Base-by-base conservation (phyloP, 352 stramenopile species). In the Aphanomyces euteiches region DNA sequence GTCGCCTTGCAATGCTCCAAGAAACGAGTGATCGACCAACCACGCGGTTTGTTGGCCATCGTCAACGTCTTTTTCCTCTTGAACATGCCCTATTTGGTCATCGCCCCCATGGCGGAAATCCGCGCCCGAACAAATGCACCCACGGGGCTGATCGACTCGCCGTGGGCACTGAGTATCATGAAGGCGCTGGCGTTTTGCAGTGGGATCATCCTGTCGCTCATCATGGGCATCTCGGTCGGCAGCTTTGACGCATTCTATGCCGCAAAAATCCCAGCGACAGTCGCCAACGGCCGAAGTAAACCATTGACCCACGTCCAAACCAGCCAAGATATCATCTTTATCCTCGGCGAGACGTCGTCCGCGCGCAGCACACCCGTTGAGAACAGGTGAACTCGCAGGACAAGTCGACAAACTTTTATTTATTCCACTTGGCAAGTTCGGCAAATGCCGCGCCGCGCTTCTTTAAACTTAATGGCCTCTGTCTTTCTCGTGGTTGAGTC, bases 181-280 rank as follows among this genome's bases (percentile, higher is more conserved):
- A 50, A 50, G 43, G 43, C 43, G 10, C 17, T 50, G 43, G 2
- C 43, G 43, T 50, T 50, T 50, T 12, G 10, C 43, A 50, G 43
- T 2, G 28, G 28, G 10, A n/a, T n/a, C 54, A 17, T 17, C 37
- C 1, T 17, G 17, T 45, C 28, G 10, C 1, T 45, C 54, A 60
- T 60, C 54, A 45, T 43, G 28, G 28, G 28, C 54, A 17, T n/a
- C 10, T 60, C 54, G 1, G 17, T 50, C 17, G 43, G 10, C 43
- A n/a, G 43, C 10, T 50, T 50, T 50, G 43, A 50, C 17, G 43
- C 43, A 50, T 50, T 50, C 43, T 50, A 50, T n/a, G 43, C 43
- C 1, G 28, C 28, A 28, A 28, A 28, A 28, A 28, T 28, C 28
- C 28, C 28, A 28, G 28, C 28, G 28, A 28, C 28, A 28, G 28